Conservation (phyloP, 192 early-diverging fungal species). For the Linnemannia schmuckeri region DNA sequence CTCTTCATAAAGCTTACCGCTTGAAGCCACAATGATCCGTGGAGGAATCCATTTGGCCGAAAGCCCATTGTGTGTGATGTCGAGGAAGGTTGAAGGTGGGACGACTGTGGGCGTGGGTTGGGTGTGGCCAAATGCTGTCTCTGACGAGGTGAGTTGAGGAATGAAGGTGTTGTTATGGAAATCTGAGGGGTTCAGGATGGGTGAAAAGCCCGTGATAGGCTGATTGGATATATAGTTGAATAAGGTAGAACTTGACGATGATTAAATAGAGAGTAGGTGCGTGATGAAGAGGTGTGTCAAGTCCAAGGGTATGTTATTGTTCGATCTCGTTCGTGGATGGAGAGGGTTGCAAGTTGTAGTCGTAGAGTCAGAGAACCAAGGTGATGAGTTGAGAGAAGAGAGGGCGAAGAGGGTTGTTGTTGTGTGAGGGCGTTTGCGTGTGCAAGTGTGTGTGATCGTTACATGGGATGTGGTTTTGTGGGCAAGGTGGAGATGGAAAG, state of each 20-base stretch:
- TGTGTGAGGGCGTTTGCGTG: background rate
- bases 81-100: background rate
- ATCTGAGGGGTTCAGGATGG: background rate
- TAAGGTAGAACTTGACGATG: background rate
- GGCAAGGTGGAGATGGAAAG: background rate
- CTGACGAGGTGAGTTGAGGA: background rate
- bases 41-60: conserved; percentile 22
- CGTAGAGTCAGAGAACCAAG: background rate
- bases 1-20: conserved; percentile 18
- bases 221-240: background rate
- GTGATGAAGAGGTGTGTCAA: background rate
- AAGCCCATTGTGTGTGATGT: conserved; percentile 24
- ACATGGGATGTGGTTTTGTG: background rate
- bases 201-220: background rate
- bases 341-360: background rate
- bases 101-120: background rate
- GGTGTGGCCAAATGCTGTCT: background rate
- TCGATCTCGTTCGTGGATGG: background rate
- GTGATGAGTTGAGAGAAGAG: background rate
- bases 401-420: background rate
- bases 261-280: background rate
- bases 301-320: background rate
- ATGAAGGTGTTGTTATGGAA: background rate
- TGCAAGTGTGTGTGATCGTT: conserved; percentile 1
- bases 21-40: conserved; percentile 47